These are phyloP conservation scores for Kodamaea hsintzibuensis DNA, from an alignment of 805 yeast genomes.

Conservation along the genomic window DNA sequence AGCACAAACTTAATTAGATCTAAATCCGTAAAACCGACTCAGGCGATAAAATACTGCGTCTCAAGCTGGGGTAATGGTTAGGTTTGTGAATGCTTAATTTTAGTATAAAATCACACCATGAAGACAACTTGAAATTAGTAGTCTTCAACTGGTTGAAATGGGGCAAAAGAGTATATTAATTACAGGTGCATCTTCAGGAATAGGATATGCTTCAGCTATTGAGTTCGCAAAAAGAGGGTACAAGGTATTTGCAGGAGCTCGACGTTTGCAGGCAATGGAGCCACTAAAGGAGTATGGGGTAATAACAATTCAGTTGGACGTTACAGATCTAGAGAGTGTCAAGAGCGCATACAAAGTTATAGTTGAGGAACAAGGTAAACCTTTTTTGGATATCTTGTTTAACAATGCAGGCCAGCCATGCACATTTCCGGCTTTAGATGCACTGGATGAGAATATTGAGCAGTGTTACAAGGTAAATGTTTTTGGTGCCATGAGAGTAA, in stretches of 20 bases:
- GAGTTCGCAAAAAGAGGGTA: slow-evolving; percentile 54
- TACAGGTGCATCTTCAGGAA: slow-evolving; percentile 60
- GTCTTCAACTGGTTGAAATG: neutral
- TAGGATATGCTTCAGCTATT: slow-evolving; percentile 50
- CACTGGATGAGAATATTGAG: slow-evolving; percentile 50
- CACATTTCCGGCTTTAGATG: slow-evolving; percentile 69
- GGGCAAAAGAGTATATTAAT: slow-evolving; percentile 22
- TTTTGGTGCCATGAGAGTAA: slow-evolving; percentile 64
- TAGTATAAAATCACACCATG: too few species aligned
- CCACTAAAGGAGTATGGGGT: slow-evolving; percentile 46
- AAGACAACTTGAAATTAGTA: too few species aligned
- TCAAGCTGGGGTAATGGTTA: too few species aligned
- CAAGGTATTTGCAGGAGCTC: slow-evolving; percentile 71
- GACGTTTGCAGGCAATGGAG: slow-evolving; percentile 63
- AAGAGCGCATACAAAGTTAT: slow-evolving; percentile 44
- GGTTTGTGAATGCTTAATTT: too few species aligned
- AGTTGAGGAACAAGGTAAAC: slow-evolving; percentile 21
- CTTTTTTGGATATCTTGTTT: slow-evolving; percentile 57
- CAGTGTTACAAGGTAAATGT: slow-evolving; percentile 67
- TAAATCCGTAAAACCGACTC: too few species aligned
- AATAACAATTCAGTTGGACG: slow-evolving; percentile 55
- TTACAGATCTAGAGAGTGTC: slow-evolving; percentile 50
- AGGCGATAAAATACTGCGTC: too few species aligned
- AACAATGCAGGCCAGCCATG: slow-evolving; percentile 85
- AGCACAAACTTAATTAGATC: too few species aligned